A percentile compares a stretch with the other conserved stretches of the same genome.
These are phyloP conservation scores for Calonectria fujianensis DNA, from an alignment of 2,329 filamentous ascomycete species.

Conservation along the genomic window DNA sequence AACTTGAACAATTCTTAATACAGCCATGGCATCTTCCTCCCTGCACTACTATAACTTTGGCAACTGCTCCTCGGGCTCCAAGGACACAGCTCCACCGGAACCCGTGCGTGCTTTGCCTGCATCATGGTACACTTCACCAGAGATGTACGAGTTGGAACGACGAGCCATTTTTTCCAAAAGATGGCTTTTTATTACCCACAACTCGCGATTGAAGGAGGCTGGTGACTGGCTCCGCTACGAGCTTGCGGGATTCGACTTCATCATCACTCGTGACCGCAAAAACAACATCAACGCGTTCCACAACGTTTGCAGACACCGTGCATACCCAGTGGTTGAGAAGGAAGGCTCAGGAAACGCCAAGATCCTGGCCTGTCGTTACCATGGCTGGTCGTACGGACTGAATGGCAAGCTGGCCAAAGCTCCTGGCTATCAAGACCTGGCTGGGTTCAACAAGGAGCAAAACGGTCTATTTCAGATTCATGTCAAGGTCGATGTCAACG, in stretches of 20 bases:
- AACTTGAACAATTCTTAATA: neutral
- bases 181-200: constrained; percentile 74
- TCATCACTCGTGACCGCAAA: constrained; percentile 69
- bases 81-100: neutral
- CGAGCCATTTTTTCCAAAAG: constrained; percentile 73
- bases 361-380: constrained; percentile 75
- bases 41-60: constrained; percentile 7
- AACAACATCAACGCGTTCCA: constrained; percentile 75
- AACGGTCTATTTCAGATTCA: constrained; percentile 74
- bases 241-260: constrained; percentile 72
- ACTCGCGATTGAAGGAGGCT: constrained; percentile 66
- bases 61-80: neutral
- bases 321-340: constrained; percentile 72
- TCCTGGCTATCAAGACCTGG: constrained; percentile 73
- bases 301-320: constrained; percentile 76
- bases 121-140: constrained; percentile 69
- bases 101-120: constrained; percentile 63
- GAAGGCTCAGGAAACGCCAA: constrained; percentile 67
- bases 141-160: constrained; percentile 73
- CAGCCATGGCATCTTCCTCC: neutral
- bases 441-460: constrained; percentile 71
- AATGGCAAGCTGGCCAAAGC: constrained; percentile 75
- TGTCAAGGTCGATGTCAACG: constrained; percentile 69
- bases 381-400: constrained; percentile 77
- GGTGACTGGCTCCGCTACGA: constrained; percentile 74